phyloP scores from a whole-genome alignment of 2,329 filamentous ascomycete genomes.

The Paecilomyces niveus region DNA sequence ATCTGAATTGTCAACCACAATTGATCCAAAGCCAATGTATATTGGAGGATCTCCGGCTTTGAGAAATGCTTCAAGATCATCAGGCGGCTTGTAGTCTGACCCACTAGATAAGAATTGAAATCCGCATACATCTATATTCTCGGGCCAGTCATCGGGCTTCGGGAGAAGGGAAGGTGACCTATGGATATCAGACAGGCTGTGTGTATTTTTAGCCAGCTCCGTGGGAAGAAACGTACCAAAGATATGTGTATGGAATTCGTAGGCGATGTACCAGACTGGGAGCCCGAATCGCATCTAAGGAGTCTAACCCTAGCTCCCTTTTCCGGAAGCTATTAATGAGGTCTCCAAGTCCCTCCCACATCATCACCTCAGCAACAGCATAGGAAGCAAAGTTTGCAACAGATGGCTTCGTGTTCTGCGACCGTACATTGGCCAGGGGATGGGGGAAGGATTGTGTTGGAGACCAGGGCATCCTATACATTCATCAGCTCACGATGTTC shows the following conservation, averaged over 20 bases:
- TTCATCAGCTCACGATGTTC: not conserved
- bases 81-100: conserved; percentile 28
- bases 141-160: conserved; percentile 34
- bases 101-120: conserved; percentile 37
- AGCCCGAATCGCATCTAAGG: conserved; percentile 24
- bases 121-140: conserved; percentile 31
- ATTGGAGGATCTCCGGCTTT: conserved; percentile 42
- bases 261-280: conserved; percentile 19
- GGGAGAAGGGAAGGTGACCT: conserved; percentile 24
- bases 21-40: conserved; percentile 53
- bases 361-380: conserved; percentile 41
- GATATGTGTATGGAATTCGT: conserved; percentile 39
- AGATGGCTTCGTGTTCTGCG: conserved; percentile 22
- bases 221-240: conserved; percentile 33
- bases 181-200: not conserved
- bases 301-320: conserved; percentile 33
- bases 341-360: conserved; percentile 42
- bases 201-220: not conserved
- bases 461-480: conserved; percentile 40
- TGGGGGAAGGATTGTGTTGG: conserved; percentile 33
- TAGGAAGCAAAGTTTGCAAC: conserved; percentile 41
- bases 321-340: conserved; percentile 39
- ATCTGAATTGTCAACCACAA: conserved; percentile 47
- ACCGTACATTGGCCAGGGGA: conserved; percentile 43
- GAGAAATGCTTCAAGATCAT: conserved; percentile 39